phyloP scores from a whole-genome alignment of 495 filamentous ascomycete genomes.

The Aspergillus baeticus region DNA sequence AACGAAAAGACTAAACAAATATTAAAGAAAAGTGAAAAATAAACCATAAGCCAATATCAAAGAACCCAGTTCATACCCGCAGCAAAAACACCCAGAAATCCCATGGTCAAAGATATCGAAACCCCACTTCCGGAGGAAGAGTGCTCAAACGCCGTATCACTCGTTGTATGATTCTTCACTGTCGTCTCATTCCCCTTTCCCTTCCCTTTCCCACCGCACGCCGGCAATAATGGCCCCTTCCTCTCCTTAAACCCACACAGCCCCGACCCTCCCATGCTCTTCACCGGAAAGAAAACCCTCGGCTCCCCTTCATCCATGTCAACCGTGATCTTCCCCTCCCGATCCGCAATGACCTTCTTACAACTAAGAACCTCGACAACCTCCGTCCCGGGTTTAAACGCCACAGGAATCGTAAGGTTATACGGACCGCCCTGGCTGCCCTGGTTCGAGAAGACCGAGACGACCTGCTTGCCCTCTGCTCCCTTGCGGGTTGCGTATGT shows the following conservation, averaged over 20 bases:
- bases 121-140: neutral
- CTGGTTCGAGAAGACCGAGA: constrained; percentile 56
- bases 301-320: constrained; percentile 43
- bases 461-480: constrained; percentile 42
- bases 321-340: constrained; percentile 37
- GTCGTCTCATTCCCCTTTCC: neutral
- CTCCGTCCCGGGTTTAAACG: constrained; percentile 33
- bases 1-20: neutral
- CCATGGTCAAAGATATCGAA: neutral
- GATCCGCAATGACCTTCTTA: constrained; percentile 27
- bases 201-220: neutral
- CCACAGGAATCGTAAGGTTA: constrained; percentile 40
- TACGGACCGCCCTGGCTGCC: constrained; percentile 43
- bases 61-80: neutral
- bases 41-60: neutral
- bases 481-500: constrained; percentile 62
- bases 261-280: constrained; percentile 22
- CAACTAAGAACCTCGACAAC: constrained; percentile 50
- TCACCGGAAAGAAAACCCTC: constrained; percentile 34
- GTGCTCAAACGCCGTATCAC: neutral
- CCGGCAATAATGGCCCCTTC: neutral
- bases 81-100: neutral
- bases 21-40: neutral
- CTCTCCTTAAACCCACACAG: constrained; percentile 20
- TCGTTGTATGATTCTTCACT: neutral